phyloP scores from a whole-genome alignment of 2,329 filamentous ascomycete species.

The Microsporum canis region DNA sequence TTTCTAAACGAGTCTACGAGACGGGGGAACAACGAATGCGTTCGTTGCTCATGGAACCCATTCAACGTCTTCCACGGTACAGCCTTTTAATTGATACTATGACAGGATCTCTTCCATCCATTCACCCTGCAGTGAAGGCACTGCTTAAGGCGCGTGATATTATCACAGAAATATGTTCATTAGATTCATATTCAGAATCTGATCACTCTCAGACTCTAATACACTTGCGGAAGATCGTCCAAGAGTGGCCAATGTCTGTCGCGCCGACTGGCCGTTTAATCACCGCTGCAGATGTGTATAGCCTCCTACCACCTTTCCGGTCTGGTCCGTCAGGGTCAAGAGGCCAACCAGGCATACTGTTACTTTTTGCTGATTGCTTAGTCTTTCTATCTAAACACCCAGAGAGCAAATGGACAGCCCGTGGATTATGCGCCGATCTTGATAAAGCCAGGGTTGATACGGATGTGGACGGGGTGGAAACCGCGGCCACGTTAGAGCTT shows the following conservation, averaged over 20 bases:
- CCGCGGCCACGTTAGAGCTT: conserved; percentile 49
- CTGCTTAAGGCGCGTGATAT: conserved; percentile 86
- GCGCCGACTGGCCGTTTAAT: conserved; percentile 68
- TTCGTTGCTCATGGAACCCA: conserved; percentile 88
- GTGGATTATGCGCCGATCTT: conserved; percentile 70
- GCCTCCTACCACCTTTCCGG: conserved; percentile 62
- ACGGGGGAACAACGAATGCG: conserved; percentile 83
- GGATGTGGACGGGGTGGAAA: conserved; percentile 32
- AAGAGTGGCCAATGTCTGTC: conserved; percentile 62
- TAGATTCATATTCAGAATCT: conserved; percentile 56
- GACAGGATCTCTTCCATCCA: conserved; percentile 68
- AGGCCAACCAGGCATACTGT: conserved; percentile 53
- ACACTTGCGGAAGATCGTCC: conserved; percentile 63
- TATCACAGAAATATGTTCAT: conserved; percentile 90
- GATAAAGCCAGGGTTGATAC: conserved; percentile 50
- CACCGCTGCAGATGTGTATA: conserved; percentile 66
- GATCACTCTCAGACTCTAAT: conserved; percentile 64
- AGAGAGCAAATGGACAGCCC: conserved; percentile 54
- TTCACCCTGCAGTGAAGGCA: conserved; percentile 69
- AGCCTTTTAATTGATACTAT: conserved; percentile 96
- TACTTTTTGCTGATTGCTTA: conserved; percentile 75
- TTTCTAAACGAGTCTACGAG: conserved; percentile 66
- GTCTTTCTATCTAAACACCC: conserved; percentile 63
- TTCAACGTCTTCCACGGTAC: conserved; percentile 87
- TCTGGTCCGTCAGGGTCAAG: conserved; percentile 32